These are phyloP conservation scores for Aureobasidium sp. DNA, from an alignment of 2,329 filamentous ascomycete genomes.

Conservation along the genomic window DNA sequence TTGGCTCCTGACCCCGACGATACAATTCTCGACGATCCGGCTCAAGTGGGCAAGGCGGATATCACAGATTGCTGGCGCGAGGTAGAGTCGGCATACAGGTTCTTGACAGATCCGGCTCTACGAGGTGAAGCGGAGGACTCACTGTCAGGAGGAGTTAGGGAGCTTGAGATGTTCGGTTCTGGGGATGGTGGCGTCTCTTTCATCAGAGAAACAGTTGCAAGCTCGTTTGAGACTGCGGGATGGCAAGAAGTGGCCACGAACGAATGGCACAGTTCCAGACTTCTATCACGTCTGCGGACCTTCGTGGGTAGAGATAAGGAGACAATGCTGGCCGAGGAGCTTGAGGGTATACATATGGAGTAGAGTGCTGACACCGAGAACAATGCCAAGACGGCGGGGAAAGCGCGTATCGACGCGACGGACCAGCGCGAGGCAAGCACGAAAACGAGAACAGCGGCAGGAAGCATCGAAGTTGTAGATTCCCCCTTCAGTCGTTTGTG, in stretches of 20 bases:
- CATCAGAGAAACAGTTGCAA: background rate
- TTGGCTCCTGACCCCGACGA: slow-evolving; percentile 37
- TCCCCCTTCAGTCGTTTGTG: background rate
- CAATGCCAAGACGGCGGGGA: background rate
- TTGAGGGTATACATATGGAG: background rate
- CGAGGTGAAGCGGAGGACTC: background rate
- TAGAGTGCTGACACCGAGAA: background rate
- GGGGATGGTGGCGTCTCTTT: background rate
- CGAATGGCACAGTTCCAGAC: slow-evolving; percentile 5
- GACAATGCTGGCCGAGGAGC: background rate
- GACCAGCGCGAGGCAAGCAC: background rate
- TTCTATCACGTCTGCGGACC: background rate
- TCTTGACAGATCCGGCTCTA: slow-evolving; percentile 6
- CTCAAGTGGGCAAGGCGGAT: slow-evolving; percentile 36
- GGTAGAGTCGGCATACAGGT: slow-evolving; percentile 20
- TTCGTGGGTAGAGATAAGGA: background rate
- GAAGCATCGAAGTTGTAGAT: background rate
- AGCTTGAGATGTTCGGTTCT: slow-evolving; percentile 6
- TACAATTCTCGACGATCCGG: slow-evolving; percentile 32
- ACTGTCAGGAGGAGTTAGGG: background rate
- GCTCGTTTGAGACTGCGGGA: background rate
- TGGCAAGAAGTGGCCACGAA: background rate
- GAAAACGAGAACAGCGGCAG: background rate
- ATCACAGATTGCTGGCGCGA: slow-evolving; percentile 35
- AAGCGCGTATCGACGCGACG: slow-evolving; percentile 4